A percentile compares a stretch with the other conserved stretches of the same genome.
These are phyloP conservation scores for Ganoderma sp. DNA, from an alignment of 1,284 basidiomycete genomes.

Conservation along the genomic window DNA sequence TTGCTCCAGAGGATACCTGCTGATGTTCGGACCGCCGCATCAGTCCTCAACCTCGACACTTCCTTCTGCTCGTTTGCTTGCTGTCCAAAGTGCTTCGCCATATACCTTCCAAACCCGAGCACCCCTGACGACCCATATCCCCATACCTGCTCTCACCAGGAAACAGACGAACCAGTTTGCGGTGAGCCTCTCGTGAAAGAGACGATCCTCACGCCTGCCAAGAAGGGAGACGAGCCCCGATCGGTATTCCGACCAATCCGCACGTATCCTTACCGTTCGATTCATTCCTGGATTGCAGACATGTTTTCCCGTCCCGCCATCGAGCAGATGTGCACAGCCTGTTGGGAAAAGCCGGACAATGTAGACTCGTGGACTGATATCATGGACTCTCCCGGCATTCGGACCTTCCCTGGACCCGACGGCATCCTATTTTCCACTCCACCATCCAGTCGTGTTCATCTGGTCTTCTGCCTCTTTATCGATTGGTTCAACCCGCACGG, in stretches of 20 bases:
- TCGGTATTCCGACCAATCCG: not conserved
- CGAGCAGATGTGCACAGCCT: not conserved
- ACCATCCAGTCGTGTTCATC: not conserved
- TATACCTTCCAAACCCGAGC: not conserved
- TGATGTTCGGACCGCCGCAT: not conserved
- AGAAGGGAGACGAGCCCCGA: not conserved
- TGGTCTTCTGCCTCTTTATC: not conserved
- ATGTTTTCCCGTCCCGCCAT: not conserved
- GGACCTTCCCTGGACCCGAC: not conserved
- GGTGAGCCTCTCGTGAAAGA: not conserved
- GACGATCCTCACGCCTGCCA: not conserved
- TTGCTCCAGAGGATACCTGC: not conserved
- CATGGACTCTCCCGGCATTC: not conserved
- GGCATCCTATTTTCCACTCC: not conserved
- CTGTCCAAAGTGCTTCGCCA: not conserved
- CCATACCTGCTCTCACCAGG: not conserved
- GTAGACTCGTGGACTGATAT: not conserved
- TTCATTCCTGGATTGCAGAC: not conserved
- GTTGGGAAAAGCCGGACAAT: not conserved
- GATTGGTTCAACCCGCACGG: not conserved
- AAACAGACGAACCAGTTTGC: not conserved
- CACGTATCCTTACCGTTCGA: not conserved
- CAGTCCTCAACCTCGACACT: not conserved
- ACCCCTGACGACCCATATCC: not conserved
- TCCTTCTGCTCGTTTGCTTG: not conserved